Evolutionary conservation across 805 yeast genomes (phyloP), one percentile per base, ranked within the genome.

Genomic region (Metschnikowia santaceciliae): DNA sequence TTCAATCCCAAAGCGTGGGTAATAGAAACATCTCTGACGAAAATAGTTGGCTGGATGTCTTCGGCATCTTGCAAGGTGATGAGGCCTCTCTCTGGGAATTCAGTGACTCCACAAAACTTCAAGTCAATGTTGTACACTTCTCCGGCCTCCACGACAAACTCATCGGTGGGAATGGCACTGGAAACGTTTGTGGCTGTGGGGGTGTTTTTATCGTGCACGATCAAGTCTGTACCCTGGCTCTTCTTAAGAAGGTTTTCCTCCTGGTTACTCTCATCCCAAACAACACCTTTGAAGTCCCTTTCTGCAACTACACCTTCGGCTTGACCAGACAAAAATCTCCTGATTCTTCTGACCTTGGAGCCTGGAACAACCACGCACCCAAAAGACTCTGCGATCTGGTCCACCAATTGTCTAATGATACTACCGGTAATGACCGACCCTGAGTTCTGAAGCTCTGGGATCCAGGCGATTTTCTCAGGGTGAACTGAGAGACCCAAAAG

Each of bases 281-380:
- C 86, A 49, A 91, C 95, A 64, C 96, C 97, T 70, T 92, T 91
- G 71, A 87, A 88, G 58, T 89, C 96, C 64, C 84, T 80, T 73
- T 92, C 99, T 36, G 91, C 92, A 56, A 90, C 94, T 49, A 90
- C 75, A 65, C 90, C 94, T 64, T 90, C 96, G 52, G 91, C 85
- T 75, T 94, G 99, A 48, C 99, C 99, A 37, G 96, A 96, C 64
- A 94, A 80, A 62, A 92, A 94, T 65, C 98, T 82, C 75, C 96
- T 82, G 51, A 91, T 79, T 68, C 97, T 81, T 72, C 99, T 86
- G 40, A 94, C 88, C 66, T 89, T 84, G 20, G 97, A 88, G 0
- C 96, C 96, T 32, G 98, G 98, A 35, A 88, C 90, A 49, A 94
- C 90, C 51, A 77, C 76, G 75, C 96, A 90, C 66, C 86, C 82